These are phyloP conservation scores for Rhizopogon vesiculosus DNA, from an alignment of 768 basidiomycete species.

Conservation along the genomic window DNA sequence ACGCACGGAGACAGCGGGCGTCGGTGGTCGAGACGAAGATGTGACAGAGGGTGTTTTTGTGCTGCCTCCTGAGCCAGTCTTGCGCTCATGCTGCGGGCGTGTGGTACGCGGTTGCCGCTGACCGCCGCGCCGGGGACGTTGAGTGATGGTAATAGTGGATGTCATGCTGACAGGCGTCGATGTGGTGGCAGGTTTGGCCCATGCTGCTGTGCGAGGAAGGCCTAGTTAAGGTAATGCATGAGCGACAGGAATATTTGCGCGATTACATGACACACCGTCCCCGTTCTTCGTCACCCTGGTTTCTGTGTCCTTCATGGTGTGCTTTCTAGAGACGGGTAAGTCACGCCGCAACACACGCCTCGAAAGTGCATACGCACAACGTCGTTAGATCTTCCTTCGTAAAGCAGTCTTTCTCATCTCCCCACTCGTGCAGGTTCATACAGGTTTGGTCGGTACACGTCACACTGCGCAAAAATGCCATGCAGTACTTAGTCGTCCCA, in stretches of 20 bases:
- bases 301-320: slow-evolving; percentile 89
- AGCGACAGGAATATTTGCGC: slow-evolving; percentile 14
- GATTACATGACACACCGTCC: slow-evolving; percentile 38
- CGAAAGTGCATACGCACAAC: slow-evolving; percentile 47
- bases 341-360: not conserved
- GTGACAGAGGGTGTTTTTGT: slow-evolving; percentile 43
- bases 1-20: slow-evolving; percentile 38
- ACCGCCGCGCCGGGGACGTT: slow-evolving; percentile 41
- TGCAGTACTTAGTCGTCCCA: slow-evolving; percentile 98
- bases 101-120: slow-evolving; percentile 45
- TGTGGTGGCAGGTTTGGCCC: slow-evolving; percentile 44
- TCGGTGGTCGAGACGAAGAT: slow-evolving; percentile 55
- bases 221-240: slow-evolving; percentile 18
- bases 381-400: slow-evolving; percentile 96
- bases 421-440: slow-evolving; percentile 97
- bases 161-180: slow-evolving; percentile 10
- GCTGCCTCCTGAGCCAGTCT: slow-evolving; percentile 27
- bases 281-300: slow-evolving; percentile 56
- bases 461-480: slow-evolving; percentile 84
- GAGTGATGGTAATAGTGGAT: slow-evolving; percentile 19
- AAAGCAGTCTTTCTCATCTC: slow-evolving; percentile 96
- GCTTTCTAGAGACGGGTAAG: slow-evolving; percentile 54
- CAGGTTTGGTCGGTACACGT: slow-evolving; percentile 86
- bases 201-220: slow-evolving; percentile 65
- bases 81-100: slow-evolving; percentile 41